Evolutionary conservation across 2,329 filamentous ascomycete species (phyloP).

Genomic region (Polychaeton citri): DNA sequence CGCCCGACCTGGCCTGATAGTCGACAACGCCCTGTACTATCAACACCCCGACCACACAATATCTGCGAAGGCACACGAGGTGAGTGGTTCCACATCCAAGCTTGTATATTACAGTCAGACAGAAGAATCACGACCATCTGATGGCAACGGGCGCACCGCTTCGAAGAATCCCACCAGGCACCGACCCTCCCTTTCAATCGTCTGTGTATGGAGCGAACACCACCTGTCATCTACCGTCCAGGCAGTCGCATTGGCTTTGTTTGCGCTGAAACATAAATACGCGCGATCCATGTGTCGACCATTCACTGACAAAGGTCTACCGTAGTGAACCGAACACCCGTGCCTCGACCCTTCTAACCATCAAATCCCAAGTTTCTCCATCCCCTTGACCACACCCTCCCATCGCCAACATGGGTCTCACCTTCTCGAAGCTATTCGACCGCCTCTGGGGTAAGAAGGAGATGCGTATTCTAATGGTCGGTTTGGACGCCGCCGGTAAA

Average conservation of each 20-base stretch:
- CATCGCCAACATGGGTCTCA: constrained; percentile 71
- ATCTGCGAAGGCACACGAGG: neutral
- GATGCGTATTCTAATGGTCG: constrained; percentile 97
- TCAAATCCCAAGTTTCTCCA: too few species aligned
- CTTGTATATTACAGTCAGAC: too few species aligned
- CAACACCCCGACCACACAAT: neutral
- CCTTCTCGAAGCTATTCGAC: constrained; percentile 91
- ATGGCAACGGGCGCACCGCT: too few species aligned
- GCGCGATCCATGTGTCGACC: too few species aligned
- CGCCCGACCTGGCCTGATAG: neutral
- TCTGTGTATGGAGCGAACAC: neutral
- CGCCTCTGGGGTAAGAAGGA: constrained; percentile 99
- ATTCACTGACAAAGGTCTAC: neutral
- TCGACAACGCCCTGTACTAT: neutral
- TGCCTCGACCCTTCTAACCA: neutral
- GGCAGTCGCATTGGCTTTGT: neutral
- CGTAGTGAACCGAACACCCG: neutral
- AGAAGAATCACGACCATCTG: too few species aligned
- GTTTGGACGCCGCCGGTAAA: constrained; percentile 95
- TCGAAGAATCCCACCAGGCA: neutral
- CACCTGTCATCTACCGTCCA: neutral
- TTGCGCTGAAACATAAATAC: too few species aligned
- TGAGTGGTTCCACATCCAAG: too few species aligned
- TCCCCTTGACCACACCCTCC: constrained; percentile 26
- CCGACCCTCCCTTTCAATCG: neutral